phyloP scores from a whole-genome alignment of 345 rosid genomes.

The Cardiospermum halicacabum region DNA sequence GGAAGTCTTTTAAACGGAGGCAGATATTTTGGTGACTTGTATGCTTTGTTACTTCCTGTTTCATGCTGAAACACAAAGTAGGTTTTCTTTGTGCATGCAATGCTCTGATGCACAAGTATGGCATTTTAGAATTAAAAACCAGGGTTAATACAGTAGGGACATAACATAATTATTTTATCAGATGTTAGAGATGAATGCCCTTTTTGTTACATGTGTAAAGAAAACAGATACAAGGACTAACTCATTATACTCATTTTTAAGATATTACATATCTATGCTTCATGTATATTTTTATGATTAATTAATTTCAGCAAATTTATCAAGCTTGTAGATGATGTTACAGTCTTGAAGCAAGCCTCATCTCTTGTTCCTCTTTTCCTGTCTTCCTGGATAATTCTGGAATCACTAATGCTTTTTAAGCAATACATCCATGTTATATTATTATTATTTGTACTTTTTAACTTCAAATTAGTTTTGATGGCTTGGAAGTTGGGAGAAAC shows the following conservation, averaged over 20 bases:
- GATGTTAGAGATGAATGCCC: neutral
- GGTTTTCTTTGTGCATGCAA: neutral
- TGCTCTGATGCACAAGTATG: neutral
- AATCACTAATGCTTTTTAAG: neutral
- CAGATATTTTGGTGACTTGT: neutral
- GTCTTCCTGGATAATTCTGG: neutral
- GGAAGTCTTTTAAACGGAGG: neutral
- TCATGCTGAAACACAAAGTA: neutral
- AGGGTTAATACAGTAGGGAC: neutral
- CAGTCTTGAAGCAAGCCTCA: neutral
- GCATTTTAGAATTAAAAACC: neutral
- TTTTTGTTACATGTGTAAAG: neutral
- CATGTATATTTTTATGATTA: neutral
- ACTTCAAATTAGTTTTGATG: neutral
- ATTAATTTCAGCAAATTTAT: neutral
- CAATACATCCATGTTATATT: neutral
- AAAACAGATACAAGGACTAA: neutral
- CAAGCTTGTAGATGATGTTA: neutral
- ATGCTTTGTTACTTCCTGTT: neutral
- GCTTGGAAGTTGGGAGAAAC: conserved; percentile 17
- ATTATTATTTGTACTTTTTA: neutral
- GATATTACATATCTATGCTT: neutral
- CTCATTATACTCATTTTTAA: neutral
- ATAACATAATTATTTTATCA: neutral
- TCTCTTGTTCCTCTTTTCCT: neutral